Evolutionary conservation across 768 basidiomycete species (phyloP).

Genomic region (Chalciporus sphaerocephalus): DNA sequence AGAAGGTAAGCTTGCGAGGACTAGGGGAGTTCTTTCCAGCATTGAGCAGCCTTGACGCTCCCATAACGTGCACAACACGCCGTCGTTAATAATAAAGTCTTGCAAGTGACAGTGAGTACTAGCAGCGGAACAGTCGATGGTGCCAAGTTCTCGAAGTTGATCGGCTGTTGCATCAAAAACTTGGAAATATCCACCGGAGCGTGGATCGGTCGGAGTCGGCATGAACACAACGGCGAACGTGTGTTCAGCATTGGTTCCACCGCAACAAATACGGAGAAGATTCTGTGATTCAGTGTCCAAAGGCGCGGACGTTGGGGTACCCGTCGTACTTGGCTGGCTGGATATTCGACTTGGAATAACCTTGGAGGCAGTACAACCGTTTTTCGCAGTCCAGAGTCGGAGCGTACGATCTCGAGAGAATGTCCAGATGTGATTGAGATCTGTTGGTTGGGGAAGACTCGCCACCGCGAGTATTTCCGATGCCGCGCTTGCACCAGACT

Average conservation of each 20-base stretch:
- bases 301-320: constrained; percentile 39
- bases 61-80: constrained; percentile 69
- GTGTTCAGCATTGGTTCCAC: constrained; percentile 43
- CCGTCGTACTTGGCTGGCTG: constrained; percentile 30
- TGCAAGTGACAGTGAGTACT: constrained; percentile 71
- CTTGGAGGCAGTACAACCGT: constrained; percentile 67
- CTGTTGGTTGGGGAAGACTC: constrained; percentile 71
- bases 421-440: constrained; percentile 73
- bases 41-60: constrained; percentile 74
- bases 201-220: constrained; percentile 57
- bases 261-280: constrained; percentile 60
- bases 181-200: constrained; percentile 78
- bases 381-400: constrained; percentile 77
- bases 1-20: constrained; percentile 34
- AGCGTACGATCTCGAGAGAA: constrained; percentile 84
- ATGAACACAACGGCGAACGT: constrained; percentile 69
- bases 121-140: constrained; percentile 54
- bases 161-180: constrained; percentile 56
- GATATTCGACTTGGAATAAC: constrained; percentile 40
- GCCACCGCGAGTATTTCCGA: constrained; percentile 69
- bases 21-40: constrained; percentile 54
- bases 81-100: constrained; percentile 61
- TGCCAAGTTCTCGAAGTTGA: constrained; percentile 52
- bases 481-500: constrained; percentile 42
- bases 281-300: constrained; percentile 60